A percentile compares a stretch with the other conserved stretches of the same genome.
Conservation (phyloP, 495 filamentous ascomycete species). For the Penicillium crystallinum region DNA sequence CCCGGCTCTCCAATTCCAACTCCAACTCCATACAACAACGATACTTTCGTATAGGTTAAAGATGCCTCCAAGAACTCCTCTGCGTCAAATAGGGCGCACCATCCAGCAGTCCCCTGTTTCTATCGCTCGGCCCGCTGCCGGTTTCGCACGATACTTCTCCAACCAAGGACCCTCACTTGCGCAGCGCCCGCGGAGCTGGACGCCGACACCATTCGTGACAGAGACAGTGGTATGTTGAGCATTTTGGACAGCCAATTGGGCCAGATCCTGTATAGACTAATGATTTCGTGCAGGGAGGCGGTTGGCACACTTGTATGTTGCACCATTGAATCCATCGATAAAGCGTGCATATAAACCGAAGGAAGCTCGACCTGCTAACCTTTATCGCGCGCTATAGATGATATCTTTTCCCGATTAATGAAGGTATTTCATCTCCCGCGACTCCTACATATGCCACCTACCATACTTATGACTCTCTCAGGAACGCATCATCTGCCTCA, state of each 20-base stretch:
- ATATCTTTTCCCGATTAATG: slow-evolving; percentile 76
- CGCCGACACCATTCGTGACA: slow-evolving; percentile 69
- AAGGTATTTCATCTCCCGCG: slow-evolving; percentile 55
- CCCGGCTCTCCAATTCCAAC: slow-evolving; percentile 3
- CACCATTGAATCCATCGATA: background rate
- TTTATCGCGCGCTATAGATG: slow-evolving; percentile 48
- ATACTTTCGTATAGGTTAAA: background rate
- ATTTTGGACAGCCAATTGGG: background rate
- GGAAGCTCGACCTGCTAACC: slow-evolving; percentile 10
- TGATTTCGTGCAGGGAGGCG: slow-evolving; percentile 64
- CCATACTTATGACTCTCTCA: slow-evolving; percentile 16
- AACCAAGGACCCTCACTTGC: slow-evolving; percentile 34
- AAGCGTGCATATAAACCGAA: background rate
- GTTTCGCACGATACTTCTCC: slow-evolving; percentile 27
- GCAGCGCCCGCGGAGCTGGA: slow-evolving; percentile 47
- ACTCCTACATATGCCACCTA: background rate
- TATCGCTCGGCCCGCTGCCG: slow-evolving; percentile 1
- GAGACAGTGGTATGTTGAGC: slow-evolving; percentile 69
- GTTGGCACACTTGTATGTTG: slow-evolving; percentile 80
- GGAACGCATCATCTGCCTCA: slow-evolving; percentile 95
- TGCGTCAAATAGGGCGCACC: slow-evolving; percentile 26
- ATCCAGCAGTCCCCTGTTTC: slow-evolving; percentile 8
- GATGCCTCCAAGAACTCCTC: slow-evolving; percentile 18
- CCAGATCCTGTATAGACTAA: slow-evolving; percentile 5
- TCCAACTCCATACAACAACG: background rate